phyloP scores from a whole-genome alignment of 345 rosid species.

The Acer saccharum region DNA sequence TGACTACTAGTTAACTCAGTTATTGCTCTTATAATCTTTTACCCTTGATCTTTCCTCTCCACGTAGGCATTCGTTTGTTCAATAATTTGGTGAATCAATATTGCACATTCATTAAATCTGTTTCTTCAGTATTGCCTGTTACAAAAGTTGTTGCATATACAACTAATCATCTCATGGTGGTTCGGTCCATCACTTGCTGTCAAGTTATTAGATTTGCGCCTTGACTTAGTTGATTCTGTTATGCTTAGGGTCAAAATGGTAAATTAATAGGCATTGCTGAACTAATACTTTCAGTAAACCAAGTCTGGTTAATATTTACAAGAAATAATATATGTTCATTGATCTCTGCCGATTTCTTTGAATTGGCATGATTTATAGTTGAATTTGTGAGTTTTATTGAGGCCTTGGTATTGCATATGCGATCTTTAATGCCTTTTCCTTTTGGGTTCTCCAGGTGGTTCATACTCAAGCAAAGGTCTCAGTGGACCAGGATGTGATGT shows the following conservation, averaged over 20 bases:
- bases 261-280: not conserved
- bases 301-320: not conserved
- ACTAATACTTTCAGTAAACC: not conserved
- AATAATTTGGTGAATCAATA: not conserved
- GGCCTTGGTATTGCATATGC: conserved; percentile 9
- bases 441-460: conserved; percentile 64
- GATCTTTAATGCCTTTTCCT: not conserved
- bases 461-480: conserved; percentile 96
- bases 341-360: not conserved
- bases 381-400: conserved; percentile 4
- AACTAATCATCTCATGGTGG: not conserved
- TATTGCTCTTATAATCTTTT: not conserved
- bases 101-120: not conserved
- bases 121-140: not conserved
- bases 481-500: conserved; percentile 88
- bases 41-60: not conserved
- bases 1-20: not conserved
- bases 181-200: not conserved
- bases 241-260: not conserved
- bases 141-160: not conserved
- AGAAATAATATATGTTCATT: not conserved
- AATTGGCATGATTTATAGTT: not conserved
- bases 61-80: not conserved
- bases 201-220: not conserved
- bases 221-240: not conserved